These are phyloP conservation scores for Aspergillus nomiae DNA, from an alignment of 2,329 filamentous ascomycete genomes.

Conservation along the genomic window DNA sequence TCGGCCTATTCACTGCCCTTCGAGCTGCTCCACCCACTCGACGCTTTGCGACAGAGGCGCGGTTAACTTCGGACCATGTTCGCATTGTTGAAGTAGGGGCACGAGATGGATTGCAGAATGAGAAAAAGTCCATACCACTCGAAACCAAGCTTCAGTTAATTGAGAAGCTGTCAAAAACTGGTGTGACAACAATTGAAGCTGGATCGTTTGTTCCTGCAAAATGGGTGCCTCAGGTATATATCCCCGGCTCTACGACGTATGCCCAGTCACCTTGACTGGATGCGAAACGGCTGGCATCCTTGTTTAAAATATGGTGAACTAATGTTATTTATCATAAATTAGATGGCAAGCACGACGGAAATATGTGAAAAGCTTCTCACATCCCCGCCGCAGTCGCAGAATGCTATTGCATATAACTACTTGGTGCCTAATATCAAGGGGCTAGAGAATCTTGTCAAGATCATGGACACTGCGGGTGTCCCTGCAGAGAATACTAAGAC, in stretches of 20 bases:
- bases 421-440: constrained; percentile 66
- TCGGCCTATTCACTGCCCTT: constrained; percentile 33
- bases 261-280: not conserved
- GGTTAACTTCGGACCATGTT: constrained; percentile 50
- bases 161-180: constrained; percentile 48
- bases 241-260: not conserved
- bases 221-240: constrained; percentile 55
- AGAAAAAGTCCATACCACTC: constrained; percentile 51
- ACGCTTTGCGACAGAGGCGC: constrained; percentile 42
- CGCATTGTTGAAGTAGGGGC: constrained; percentile 58
- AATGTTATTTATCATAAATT: not conserved
- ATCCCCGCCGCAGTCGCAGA: constrained; percentile 51
- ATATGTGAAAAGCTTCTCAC: constrained; percentile 59
- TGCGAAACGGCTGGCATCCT: not conserved
- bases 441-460: constrained; percentile 60
- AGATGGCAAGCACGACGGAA: constrained; percentile 68
- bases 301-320: not conserved
- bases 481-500: constrained; percentile 32
- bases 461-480: constrained; percentile 49
- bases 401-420: constrained; percentile 65
- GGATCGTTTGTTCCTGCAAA: constrained; percentile 57
- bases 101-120: constrained; percentile 57
- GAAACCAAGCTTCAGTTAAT: constrained; percentile 55
- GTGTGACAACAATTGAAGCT: constrained; percentile 54
- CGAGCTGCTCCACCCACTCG: constrained; percentile 27